A percentile compares a stretch with the other conserved stretches of the same genome.
Evolutionary conservation across 2,329 filamentous ascomycete genomes (phyloP).

Genomic region (Penicillium polonicum): DNA sequence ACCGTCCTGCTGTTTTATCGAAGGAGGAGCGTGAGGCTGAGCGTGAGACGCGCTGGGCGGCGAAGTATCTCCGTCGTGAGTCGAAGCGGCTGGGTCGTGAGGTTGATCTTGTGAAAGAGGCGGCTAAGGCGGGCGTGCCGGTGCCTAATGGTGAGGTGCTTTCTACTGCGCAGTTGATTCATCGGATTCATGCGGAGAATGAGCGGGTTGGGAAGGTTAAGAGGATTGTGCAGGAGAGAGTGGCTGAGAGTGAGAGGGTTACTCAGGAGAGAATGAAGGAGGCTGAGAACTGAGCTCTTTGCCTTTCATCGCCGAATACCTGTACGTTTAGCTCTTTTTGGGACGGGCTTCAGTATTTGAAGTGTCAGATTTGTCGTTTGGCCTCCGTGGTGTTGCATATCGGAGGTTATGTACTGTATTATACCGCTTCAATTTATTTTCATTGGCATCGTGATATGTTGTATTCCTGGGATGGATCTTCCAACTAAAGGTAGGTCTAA

Average conservation of each 20-base stretch:
- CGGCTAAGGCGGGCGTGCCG: conserved; percentile 26
- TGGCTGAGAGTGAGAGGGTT: not conserved
- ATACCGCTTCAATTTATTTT: conserved; percentile 20
- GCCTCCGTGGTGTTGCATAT: conserved; percentile 17
- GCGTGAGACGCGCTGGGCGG: conserved; percentile 31
- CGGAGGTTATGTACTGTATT: conserved; percentile 26
- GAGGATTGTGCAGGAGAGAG: conserved; percentile 29
- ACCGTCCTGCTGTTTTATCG: conserved; percentile 39
- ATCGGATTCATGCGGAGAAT: conserved; percentile 19
- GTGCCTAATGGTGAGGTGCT: conserved; percentile 5
- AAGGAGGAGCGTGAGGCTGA: conserved; percentile 36
- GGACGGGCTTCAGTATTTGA: not conserved
- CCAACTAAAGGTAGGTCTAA: not conserved
- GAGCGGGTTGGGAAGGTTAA: conserved; percentile 26
- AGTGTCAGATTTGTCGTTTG: not conserved
- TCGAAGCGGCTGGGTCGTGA: conserved; percentile 23
- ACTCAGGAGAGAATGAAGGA: not conserved
- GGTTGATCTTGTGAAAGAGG: conserved; percentile 19
- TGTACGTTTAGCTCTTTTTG: conserved; percentile 1
- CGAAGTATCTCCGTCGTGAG: conserved; percentile 35
- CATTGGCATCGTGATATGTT: conserved; percentile 1
- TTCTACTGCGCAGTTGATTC: conserved; percentile 29
- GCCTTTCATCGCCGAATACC: not conserved
- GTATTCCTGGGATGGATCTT: conserved; percentile 1
- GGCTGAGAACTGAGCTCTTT: not conserved